phyloP scores from a whole-genome alignment of 148 eudicot genomes.

The Euryodendron excelsum region DNA sequence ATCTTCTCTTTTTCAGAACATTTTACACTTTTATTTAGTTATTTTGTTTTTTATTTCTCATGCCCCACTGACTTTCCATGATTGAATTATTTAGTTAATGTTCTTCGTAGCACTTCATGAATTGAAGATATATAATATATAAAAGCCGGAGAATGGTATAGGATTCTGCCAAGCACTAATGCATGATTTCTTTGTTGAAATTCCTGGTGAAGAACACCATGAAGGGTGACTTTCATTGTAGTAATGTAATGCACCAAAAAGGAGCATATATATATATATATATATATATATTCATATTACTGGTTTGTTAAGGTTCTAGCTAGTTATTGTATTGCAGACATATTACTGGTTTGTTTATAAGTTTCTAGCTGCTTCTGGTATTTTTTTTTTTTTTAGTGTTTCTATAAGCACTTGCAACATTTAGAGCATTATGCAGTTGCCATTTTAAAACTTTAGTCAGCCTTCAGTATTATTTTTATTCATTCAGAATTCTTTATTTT shows the following conservation, averaged over 20 bases:
- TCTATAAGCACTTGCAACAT: too few species aligned
- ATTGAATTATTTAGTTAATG: background rate
- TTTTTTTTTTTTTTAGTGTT: too few species aligned
- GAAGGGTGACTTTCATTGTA: too few species aligned
- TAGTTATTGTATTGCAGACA: too few species aligned
- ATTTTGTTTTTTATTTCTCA: background rate
- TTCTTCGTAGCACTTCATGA: background rate
- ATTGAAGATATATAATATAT: background rate
- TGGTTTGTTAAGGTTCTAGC: too few species aligned
- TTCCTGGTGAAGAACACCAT: background rate
- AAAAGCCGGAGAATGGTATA: background rate
- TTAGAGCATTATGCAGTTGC: too few species aligned
- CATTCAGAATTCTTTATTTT: too few species aligned
- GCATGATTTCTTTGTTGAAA: background rate
- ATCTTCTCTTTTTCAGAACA: background rate
- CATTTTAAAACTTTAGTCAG: too few species aligned
- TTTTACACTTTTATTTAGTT: background rate
- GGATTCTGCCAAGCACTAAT: background rate
- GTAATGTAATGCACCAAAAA: background rate
- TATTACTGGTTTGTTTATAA: too few species aligned
- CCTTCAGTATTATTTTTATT: too few species aligned
- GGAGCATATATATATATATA: background rate
- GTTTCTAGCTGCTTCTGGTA: too few species aligned
- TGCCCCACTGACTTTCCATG: background rate
- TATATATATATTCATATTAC: background rate